These are phyloP conservation scores for Fennellomyces sp. DNA, from an alignment of 371 early-diverging fungal species.

Conservation along the genomic window DNA sequence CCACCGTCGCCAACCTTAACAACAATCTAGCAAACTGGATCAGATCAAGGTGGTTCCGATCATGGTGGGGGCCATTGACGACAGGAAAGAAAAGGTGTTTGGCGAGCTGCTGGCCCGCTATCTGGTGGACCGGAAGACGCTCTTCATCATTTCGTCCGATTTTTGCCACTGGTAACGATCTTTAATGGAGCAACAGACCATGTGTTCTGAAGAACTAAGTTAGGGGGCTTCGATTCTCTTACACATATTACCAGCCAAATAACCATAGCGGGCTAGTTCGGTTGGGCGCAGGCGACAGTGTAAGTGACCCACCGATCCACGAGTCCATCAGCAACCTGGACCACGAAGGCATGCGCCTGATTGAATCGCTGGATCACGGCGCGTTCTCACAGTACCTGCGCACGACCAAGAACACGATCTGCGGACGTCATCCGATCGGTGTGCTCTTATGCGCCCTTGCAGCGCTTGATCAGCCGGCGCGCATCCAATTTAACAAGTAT, in stretches of 20 bases:
- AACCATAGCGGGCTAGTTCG: constrained; percentile 5
- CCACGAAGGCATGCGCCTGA: constrained; percentile 75
- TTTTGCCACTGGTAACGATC: constrained; percentile 92
- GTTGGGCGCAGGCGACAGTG: not conserved
- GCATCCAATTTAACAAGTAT: constrained; percentile 75
- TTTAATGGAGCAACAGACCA: not conserved
- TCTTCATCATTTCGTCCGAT: constrained; percentile 93
- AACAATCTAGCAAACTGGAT: constrained; percentile 43
- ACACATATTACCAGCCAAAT: constrained; percentile 59
- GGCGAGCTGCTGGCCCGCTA: constrained; percentile 74
- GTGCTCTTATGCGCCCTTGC: constrained; percentile 75
- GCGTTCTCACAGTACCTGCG: constrained; percentile 72
- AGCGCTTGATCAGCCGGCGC: constrained; percentile 9
- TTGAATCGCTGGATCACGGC: constrained; percentile 63
- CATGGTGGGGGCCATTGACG: constrained; percentile 76
- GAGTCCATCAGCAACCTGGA: constrained; percentile 81
- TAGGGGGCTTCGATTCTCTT: constrained; percentile 70
- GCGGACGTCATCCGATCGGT: constrained; percentile 91
- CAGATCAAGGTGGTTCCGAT: constrained; percentile 81
- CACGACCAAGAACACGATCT: constrained; percentile 87
- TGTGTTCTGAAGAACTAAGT: not conserved
- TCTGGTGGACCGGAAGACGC: constrained; percentile 63
- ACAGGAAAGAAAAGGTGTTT: constrained; percentile 62
- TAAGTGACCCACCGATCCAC: constrained; percentile 7
- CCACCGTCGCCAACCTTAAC: not conserved